Base-by-base conservation (phyloP, 164 flowering plant genomes). In the Dillenia suffruticosa region DNA sequence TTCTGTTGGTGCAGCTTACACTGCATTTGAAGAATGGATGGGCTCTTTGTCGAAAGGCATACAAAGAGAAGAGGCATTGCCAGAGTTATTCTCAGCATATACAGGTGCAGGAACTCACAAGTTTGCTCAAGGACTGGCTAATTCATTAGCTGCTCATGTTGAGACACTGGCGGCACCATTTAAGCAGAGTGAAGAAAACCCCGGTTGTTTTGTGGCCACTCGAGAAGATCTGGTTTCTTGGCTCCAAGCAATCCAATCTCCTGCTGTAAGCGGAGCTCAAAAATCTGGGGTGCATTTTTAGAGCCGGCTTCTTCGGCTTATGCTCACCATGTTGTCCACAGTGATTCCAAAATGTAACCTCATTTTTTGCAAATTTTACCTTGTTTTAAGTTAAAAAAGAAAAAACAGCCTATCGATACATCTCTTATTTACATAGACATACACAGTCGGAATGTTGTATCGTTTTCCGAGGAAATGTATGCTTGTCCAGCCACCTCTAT, bases 1-100 rank as follows among this genome's bases (percentile, higher is more conserved):
- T 32, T 91, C 99, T 0, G 79, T 89, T 10, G 99, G 99, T 51
- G 99, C 97, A 46, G 97, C 99, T 13, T 73, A 77, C 51, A 94
- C 99, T 13, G 97, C 99, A 4, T 83, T 91, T 32, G 96, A 88
- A 65, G 99, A 89, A 55, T 94, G 99, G 97, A 76, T 94, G 87
- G 75, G 73, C 17, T 78, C 84, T 16, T 58, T 93, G 49, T 73
- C 79, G 2, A 81, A 80, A 55, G 66, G 80, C 6, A 75, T 87
- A 1, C 66, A 74, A 68, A 77, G 82, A 0, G 32, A 80, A n/a
- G 96, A 86, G 67, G 72, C 63, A 12, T 68, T 92, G 72, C 96
- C 98, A 0, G 78, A 63, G 58, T 22, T 77, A 16, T 79, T 94
- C 59, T 76, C 79, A 17, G 90, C 94, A 10, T 78, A 81, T 48